These are phyloP conservation scores for Xylariaceae sp. DNA, from an alignment of 2,329 filamentous ascomycete species.

Conservation along the genomic window DNA sequence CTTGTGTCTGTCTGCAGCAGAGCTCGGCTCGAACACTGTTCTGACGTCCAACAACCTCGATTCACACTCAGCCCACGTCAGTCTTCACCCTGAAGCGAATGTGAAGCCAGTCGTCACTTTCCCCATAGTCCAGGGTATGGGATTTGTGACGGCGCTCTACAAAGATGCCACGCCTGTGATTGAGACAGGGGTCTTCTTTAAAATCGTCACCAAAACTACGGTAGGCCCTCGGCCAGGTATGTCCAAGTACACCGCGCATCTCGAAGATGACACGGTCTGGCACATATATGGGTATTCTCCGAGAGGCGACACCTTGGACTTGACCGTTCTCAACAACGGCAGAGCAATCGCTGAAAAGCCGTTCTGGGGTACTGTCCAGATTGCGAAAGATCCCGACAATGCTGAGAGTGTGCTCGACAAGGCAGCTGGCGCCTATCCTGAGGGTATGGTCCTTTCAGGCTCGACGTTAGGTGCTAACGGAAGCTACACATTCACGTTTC, in stretches of 20 bases:
- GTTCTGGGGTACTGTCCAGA: slow-evolving; percentile 75
- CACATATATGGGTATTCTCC: slow-evolving; percentile 67
- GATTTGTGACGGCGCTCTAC: slow-evolving; percentile 76
- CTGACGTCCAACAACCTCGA: slow-evolving; percentile 51
- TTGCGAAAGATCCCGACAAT: slow-evolving; percentile 67
- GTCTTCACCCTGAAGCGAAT: slow-evolving; percentile 52
- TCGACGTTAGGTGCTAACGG: slow-evolving; percentile 54
- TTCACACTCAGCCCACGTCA: slow-evolving; percentile 60
- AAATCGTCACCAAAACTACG: slow-evolving; percentile 54
- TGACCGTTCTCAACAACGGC: slow-evolving; percentile 62
- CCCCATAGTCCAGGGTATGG: slow-evolving; percentile 84
- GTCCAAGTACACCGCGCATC: slow-evolving; percentile 67
- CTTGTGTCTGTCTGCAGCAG: slow-evolving; percentile 70
- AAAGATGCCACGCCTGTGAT: slow-evolving; percentile 64
- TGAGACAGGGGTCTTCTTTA: slow-evolving; percentile 70
- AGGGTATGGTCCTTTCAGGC: slow-evolving; percentile 59
- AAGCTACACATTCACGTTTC: slow-evolving; percentile 65
- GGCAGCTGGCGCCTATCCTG: slow-evolving; percentile 70
- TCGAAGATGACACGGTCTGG: slow-evolving; percentile 73
- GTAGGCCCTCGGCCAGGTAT: slow-evolving; percentile 57
- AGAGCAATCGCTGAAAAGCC: slow-evolving; percentile 58
- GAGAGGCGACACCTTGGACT: slow-evolving; percentile 56
- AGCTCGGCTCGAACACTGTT: slow-evolving; percentile 58
- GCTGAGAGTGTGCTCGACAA: slow-evolving; percentile 68
- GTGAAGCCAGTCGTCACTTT: slow-evolving; percentile 62